These are phyloP conservation scores for Rhodosporidiobolus odoratus DNA, from an alignment of 768 basidiomycete species.

Conservation along the genomic window DNA sequence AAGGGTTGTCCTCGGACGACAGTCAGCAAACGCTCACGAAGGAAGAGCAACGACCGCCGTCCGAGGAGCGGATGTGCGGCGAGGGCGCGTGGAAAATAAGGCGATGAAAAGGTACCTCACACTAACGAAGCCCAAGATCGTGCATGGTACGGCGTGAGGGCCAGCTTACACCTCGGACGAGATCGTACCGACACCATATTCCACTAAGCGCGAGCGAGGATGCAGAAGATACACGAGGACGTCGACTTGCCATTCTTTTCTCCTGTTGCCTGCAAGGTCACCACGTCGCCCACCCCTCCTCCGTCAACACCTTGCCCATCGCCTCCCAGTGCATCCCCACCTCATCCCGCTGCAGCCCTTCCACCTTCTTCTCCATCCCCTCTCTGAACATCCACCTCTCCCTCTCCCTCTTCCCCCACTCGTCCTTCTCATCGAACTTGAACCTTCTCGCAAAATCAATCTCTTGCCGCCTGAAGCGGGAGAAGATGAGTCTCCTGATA, in stretches of 20 bases:
- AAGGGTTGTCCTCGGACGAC: no score
- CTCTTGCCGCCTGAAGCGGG: not conserved
- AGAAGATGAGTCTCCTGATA: constrained; percentile 8
- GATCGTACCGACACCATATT: no score
- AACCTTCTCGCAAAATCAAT: constrained; percentile 4
- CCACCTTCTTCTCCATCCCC: constrained; percentile 1
- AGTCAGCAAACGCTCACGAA: no score
- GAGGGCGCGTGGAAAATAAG: no score
- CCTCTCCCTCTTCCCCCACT: not conserved
- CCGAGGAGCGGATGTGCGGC: no score
- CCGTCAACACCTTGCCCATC: constrained; percentile 26
- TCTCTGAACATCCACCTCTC: constrained; percentile 10
- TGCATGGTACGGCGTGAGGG: no score
- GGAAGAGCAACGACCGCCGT: no score
- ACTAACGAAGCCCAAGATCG: no score
- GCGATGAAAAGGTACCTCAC: no score
- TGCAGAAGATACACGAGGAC: not conserved
- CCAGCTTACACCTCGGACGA: no score
- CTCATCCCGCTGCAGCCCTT: constrained; percentile 9
- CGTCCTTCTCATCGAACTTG: not conserved
- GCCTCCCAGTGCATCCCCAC: constrained; percentile 11
- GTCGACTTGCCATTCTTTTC: not conserved
- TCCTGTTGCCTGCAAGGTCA: not conserved
- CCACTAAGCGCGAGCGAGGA: no score
- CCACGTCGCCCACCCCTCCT: constrained; percentile 24